Conservation (phyloP, 768 basidiomycete species). For the Calocybe indica region DNA sequence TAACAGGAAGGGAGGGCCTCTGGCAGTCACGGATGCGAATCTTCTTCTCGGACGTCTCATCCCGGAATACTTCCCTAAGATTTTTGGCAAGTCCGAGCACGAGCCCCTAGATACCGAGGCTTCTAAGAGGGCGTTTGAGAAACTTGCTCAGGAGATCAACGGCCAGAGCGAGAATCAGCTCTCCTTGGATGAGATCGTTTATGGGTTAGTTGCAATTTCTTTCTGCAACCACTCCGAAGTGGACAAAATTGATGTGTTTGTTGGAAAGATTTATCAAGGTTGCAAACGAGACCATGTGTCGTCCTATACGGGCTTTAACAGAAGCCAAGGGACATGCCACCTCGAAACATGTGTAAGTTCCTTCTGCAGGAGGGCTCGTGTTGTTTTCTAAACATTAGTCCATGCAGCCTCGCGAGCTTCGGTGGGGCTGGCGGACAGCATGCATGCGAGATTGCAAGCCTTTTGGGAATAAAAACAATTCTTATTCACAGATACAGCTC, state of each 20-base stretch:
- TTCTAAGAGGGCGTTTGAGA: constrained; percentile 60
- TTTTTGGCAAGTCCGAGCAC: constrained; percentile 86
- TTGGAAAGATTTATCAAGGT: constrained; percentile 83
- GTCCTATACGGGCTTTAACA: constrained; percentile 87
- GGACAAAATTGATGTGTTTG: neutral
- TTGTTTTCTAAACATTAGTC: constrained; percentile 1
- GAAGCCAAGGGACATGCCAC: constrained; percentile 87
- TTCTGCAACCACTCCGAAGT: neutral
- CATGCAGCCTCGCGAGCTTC: constrained; percentile 71
- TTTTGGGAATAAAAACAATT: constrained; percentile 84
- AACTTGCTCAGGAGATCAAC: constrained; percentile 67
- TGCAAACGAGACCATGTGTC: constrained; percentile 94
- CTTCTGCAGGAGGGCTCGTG: neutral
- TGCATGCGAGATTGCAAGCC: constrained; percentile 84
- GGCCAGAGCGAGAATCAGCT: constrained; percentile 51
- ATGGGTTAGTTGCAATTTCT: constrained; percentile 49
- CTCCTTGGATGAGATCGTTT: constrained; percentile 78
- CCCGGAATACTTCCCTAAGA: constrained; percentile 91
- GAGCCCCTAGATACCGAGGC: constrained; percentile 79
- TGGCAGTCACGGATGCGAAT: constrained; percentile 93
- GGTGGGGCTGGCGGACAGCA: constrained; percentile 91
- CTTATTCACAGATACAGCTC: constrained; percentile 90
- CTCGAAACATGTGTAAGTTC: constrained; percentile 57
- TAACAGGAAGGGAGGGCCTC: constrained; percentile 78
- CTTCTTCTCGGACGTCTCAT: constrained; percentile 83